phyloP scores from a whole-genome alignment of 371 early-diverging fungal genomes.

The Actinomucor elegans region DNA sequence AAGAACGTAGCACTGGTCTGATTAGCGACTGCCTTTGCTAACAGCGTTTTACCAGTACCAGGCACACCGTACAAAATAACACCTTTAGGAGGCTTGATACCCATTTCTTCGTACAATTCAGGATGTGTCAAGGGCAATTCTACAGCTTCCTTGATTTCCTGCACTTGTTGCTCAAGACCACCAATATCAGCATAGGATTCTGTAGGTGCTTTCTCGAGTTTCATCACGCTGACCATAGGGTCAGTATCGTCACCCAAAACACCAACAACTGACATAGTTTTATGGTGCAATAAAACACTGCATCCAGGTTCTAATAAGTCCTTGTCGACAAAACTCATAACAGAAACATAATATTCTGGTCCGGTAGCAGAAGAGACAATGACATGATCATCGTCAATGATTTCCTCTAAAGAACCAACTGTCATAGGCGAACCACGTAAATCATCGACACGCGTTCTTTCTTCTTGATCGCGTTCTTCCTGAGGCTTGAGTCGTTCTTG shows the following conservation, averaged over 20 bases:
- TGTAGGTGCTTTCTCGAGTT: conserved; percentile 99
- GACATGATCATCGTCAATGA: conserved; percentile 99
- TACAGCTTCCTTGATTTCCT: conserved; percentile 99
- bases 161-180: conserved; percentile 98
- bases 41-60: conserved; percentile 99
- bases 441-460: conserved; percentile 95
- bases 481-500: conserved; percentile 96
- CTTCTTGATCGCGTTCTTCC: conserved; percentile 93
- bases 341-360: conserved; percentile 98
- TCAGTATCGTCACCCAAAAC: conserved; percentile 97
- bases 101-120: conserved; percentile 99
- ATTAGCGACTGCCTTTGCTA: conserved; percentile 99
- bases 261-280: conserved; percentile 94
- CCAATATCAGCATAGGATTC: conserved; percentile 99
- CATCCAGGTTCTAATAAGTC: conserved; percentile 99
- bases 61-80: conserved; percentile 99
- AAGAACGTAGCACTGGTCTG: conserved; percentile 99
- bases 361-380: conserved; percentile 97
- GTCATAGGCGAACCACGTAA: conserved; percentile 99
- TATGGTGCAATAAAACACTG: conserved; percentile 97
- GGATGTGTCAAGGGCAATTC: conserved; percentile 99
- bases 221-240: conserved; percentile 99
- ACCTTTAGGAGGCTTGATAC: conserved; percentile 99
- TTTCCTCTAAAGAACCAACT: conserved; percentile 99
- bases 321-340: conserved; percentile 99